Conservation (phyloP, 768 basidiomycete species). For the Jaapia argillacea region DNA sequence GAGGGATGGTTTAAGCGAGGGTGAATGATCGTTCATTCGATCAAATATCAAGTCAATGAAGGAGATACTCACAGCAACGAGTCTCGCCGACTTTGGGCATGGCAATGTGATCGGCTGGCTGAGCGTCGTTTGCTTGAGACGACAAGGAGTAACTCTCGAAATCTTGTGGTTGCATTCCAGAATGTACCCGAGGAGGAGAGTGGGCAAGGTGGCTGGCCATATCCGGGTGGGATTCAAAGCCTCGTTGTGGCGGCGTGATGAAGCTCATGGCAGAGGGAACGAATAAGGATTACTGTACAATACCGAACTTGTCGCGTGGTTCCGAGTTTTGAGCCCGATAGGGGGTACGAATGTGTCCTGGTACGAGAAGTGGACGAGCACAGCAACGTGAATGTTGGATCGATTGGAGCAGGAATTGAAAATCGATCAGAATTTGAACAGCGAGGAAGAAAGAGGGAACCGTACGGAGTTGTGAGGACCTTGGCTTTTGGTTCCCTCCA, state of each 20-base stretch:
- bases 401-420: not conserved
- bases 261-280: conserved; percentile 19
- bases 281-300: conserved; percentile 8
- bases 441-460: not conserved
- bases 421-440: not conserved
- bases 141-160: not conserved
- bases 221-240: conserved; percentile 18
- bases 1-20: conserved; percentile 31
- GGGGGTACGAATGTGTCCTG: not conserved
- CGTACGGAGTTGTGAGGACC: not conserved
- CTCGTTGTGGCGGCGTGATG: conserved; percentile 17
- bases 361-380: not conserved
- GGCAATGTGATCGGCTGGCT: conserved; percentile 24
- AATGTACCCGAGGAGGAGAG: conserved; percentile 10
- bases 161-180: not conserved
- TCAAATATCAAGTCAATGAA: conserved; percentile 8
- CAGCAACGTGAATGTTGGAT: not conserved
- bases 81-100: conserved; percentile 60
- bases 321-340: not conserved
- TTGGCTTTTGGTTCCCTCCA: not conserved
- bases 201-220: conserved; percentile 13
- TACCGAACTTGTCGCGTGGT: not conserved
- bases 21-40: conserved; percentile 24
- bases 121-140: not conserved
- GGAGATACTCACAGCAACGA: conserved; percentile 57